Conservation (phyloP, 2,329 filamentous ascomycete genomes). For the Lasiodiplodia hormozganensis region DNA sequence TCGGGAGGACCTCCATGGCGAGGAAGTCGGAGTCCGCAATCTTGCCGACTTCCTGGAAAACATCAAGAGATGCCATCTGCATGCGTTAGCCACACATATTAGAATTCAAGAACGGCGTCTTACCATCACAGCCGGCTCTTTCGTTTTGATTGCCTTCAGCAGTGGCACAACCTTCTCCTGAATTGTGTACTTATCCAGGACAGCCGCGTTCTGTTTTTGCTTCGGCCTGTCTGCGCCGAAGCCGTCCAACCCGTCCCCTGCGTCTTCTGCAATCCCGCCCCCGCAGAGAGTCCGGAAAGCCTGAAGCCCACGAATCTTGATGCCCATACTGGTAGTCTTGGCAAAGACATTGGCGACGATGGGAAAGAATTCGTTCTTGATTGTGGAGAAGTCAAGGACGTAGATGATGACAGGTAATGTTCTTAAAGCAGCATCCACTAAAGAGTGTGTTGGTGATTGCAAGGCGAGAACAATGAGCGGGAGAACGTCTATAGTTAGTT, state of each 20-base stretch:
- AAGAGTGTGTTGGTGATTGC: constrained; percentile 85
- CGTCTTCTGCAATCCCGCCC: constrained; percentile 62
- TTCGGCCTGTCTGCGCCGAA: constrained; percentile 63
- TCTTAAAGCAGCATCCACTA: constrained; percentile 85
- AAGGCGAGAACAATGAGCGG: constrained; percentile 84
- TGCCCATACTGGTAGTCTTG: constrained; percentile 89
- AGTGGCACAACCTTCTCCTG: constrained; percentile 96
- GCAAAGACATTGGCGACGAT: constrained; percentile 89
- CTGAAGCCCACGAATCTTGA: constrained; percentile 91
- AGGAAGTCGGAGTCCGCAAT: constrained; percentile 89
- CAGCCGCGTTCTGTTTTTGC: constrained; percentile 72
- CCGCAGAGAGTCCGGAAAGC: constrained; percentile 91
- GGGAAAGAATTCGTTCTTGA: constrained; percentile 96
- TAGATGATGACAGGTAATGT: constrained; percentile 82
- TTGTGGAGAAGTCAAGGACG: constrained; percentile 91
- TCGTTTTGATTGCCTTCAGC: constrained; percentile 92
- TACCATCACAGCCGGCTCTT: constrained; percentile 93
- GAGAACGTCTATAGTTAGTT: constrained; percentile 71
- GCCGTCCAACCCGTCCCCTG: constrained; percentile 76
- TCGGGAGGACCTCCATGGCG: constrained; percentile 86
- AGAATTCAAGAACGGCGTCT: constrained; percentile 25
- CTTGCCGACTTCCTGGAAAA: constrained; percentile 82
- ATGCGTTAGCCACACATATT: background rate
- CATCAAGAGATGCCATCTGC: constrained; percentile 80
- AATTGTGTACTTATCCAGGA: constrained; percentile 96